Conservation (phyloP, 208 protist species). For the Wallacemonas sp. region DNA sequence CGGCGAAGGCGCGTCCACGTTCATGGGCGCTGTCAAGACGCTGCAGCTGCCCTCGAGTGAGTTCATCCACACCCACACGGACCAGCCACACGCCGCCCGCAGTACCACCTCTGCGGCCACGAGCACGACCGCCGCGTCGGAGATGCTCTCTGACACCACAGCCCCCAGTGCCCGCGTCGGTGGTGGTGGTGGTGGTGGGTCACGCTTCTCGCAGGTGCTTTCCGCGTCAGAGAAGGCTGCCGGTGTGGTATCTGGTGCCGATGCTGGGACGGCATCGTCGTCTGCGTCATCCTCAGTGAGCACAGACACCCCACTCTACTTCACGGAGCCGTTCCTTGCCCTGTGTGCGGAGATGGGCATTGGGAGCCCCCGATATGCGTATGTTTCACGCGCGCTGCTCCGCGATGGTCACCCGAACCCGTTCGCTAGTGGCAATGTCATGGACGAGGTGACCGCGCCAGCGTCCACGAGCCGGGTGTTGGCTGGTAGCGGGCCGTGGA, state of each 20-base stretch:
- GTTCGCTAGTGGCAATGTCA: not conserved
- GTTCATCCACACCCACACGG: not conserved
- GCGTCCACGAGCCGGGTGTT: not conserved
- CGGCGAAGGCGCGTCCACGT: not conserved
- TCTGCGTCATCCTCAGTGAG: not conserved
- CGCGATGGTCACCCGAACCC: constrained; percentile 7
- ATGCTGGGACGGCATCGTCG: not conserved
- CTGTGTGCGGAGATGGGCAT: constrained; percentile 39
- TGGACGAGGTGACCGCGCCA: not conserved
- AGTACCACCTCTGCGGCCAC: not conserved
- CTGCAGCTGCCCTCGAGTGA: constrained; percentile 6
- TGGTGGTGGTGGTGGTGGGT: not conserved
- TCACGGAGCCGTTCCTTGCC: constrained; percentile 6
- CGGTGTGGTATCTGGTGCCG: no score
- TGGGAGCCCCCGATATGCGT: constrained; percentile 38
- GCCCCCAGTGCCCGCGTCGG: not conserved
- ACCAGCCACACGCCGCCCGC: not conserved
- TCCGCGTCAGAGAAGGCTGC: constrained; percentile 2
- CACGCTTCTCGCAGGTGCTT: not conserved
- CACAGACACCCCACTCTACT: not conserved
- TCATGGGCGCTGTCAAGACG: constrained; percentile 8
- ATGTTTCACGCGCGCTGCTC: constrained; percentile 29
- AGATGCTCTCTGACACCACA: not conserved
- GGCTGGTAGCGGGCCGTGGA: not conserved
- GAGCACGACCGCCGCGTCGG: not conserved